phyloP scores from a whole-genome alignment of 495 filamentous ascomycete species.

The Lepraria neglecta region DNA sequence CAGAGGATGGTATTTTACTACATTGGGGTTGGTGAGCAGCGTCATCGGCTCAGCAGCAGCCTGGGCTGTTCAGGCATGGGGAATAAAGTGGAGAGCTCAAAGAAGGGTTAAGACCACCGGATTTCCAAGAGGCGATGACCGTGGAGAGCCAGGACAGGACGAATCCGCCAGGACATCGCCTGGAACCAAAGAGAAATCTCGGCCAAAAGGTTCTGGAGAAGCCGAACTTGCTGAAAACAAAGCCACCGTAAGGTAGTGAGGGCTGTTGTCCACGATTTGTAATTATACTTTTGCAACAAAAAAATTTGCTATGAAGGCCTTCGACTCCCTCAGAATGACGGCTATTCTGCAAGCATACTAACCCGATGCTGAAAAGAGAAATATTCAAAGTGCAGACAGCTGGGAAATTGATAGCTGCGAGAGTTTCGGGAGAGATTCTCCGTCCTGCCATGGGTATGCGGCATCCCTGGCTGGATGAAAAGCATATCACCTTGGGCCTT shows the following conservation, averaged over 20 bases:
- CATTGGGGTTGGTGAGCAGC: conserved; percentile 18
- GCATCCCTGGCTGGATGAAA: no score
- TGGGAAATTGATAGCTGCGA: no score
- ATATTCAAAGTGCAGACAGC: no score
- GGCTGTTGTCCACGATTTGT: no score
- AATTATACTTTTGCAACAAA: no score
- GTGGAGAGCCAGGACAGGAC: background rate
- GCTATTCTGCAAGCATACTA: no score
- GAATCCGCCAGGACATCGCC: background rate
- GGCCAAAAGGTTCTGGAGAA: background rate
- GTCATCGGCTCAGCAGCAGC: conserved; percentile 8
- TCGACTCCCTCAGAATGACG: no score
- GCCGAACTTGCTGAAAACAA: background rate
- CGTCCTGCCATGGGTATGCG: no score
- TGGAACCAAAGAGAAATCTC: background rate
- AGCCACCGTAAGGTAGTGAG: background rate
- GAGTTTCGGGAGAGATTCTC: no score
- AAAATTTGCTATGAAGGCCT: no score
- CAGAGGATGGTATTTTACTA: conserved; percentile 36
- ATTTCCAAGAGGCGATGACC: background rate
- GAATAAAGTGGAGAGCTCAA: conserved; percentile 20
- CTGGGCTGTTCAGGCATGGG: background rate
- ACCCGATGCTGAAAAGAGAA: no score
- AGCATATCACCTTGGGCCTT: no score
- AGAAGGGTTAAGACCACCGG: conserved; percentile 5